phyloP scores from a whole-genome alignment of 768 basidiomycete genomes.

The Boletus edulis region DNA sequence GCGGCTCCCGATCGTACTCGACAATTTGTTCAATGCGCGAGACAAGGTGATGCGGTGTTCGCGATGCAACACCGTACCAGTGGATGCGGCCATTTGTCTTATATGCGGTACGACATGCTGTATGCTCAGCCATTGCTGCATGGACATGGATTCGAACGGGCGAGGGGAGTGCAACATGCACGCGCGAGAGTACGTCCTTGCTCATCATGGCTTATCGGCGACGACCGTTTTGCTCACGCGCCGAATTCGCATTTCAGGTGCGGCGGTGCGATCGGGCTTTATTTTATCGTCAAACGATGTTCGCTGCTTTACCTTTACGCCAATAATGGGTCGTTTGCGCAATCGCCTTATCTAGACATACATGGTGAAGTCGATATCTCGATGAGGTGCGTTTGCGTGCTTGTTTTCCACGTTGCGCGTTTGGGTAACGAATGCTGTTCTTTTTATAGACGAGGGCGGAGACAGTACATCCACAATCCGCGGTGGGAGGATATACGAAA shows the following conservation, averaged over 20 bases:
- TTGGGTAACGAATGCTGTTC: not conserved
- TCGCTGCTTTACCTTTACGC: conserved; percentile 86
- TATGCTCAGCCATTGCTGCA: conserved; percentile 90
- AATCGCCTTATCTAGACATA: conserved; percentile 88
- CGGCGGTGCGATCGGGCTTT: conserved; percentile 85
- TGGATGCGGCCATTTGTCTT: conserved; percentile 87
- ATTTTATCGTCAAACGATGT: conserved; percentile 90
- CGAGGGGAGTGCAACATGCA: conserved; percentile 96
- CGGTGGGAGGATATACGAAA: conserved; percentile 92
- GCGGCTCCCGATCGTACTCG: conserved; percentile 76
- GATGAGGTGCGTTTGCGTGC: conserved; percentile 62
- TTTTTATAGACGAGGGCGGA: conserved; percentile 68
- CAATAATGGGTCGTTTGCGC: conserved; percentile 83
- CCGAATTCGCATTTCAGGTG: conserved; percentile 51
- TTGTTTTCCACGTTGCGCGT: not conserved
- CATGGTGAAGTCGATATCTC: conserved; percentile 93
- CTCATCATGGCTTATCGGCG: too few species aligned
- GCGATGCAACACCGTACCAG: conserved; percentile 75
- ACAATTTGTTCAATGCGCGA: conserved; percentile 75
- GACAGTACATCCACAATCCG: conserved; percentile 81
- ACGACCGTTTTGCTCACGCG: too few species aligned
- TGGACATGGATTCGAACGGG: conserved; percentile 51
- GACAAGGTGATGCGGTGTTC: conserved; percentile 72
- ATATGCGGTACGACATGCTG: conserved; percentile 88
- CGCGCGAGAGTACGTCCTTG: conserved; percentile 67